Percentiles rank a stretch among this genome's conserved stretches.
Conservation (phyloP, 306 rosid genomes). For the Alnus glutinosa region DNA sequence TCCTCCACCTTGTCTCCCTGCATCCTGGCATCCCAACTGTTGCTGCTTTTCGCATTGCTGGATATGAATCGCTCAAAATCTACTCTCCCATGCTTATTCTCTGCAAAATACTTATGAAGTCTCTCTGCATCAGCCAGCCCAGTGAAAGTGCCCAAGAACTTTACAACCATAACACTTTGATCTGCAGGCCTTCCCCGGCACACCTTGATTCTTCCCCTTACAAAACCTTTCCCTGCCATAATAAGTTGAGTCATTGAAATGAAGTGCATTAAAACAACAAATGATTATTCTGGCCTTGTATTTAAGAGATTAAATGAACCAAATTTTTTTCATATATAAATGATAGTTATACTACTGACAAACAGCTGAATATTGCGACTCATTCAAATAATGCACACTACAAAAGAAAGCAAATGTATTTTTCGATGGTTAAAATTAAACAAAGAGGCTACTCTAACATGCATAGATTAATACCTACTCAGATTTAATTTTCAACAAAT, state of each 20-base stretch:
- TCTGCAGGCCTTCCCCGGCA: conserved; percentile 48
- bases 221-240: conserved; percentile 78
- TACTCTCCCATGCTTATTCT: conserved; percentile 39
- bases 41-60: conserved; percentile 12
- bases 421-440: neutral
- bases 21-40: conserved; percentile 21
- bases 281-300: conserved; percentile 12
- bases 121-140: conserved; percentile 59
- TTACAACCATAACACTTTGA: conserved; percentile 50
- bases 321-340: conserved; percentile 6
- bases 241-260: conserved; percentile 18
- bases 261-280: conserved; percentile 26
- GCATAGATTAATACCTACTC: neutral
- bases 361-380: neutral
- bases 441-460: neutral
- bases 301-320: neutral
- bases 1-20: conserved; percentile 45
- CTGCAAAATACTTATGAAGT: conserved; percentile 35
- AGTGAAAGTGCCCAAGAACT: conserved; percentile 54
- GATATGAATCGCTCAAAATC: conserved; percentile 35
- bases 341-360: neutral
- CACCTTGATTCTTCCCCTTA: conserved; percentile 77
- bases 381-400: neutral
- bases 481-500: neutral
- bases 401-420: neutral